A percentile compares a stretch with the other conserved stretches of the same genome.
Evolutionary conservation across 208 protist genomes (phyloP).

Genomic region (Leishmania arabica): DNA sequence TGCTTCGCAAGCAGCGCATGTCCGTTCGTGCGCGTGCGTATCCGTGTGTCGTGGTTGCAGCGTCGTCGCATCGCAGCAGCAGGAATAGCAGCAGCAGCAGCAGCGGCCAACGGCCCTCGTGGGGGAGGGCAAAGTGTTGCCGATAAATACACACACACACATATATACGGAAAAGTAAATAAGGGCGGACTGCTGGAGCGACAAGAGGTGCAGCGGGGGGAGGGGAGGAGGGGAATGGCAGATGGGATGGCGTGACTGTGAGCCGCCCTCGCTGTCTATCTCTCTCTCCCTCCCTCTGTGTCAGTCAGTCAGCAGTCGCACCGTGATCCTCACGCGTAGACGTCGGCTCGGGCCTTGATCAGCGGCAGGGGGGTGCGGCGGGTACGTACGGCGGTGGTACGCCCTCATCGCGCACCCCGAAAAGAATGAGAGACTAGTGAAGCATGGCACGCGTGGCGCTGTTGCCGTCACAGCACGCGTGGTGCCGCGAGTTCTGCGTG

Average conservation of each 20-base stretch:
- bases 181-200: no score
- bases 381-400: background rate
- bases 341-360: no score
- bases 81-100: background rate
- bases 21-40: background rate
- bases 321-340: no score
- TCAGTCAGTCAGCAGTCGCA: no score
- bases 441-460: no score
- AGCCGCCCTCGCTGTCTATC: no score
- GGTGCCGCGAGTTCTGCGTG: constrained; percentile 2
- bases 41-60: background rate
- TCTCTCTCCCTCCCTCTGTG: no score
- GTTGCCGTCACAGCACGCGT: background rate
- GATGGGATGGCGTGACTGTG: no score
- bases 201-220: no score
- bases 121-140: background rate
- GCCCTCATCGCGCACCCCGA: background rate
- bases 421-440: no score
- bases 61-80: background rate
- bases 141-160: background rate
- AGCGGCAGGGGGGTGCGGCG: no score
- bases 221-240: no score
- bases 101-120: background rate
- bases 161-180: background rate
- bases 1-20: background rate